These are phyloP conservation scores for Tympanopsis confertula DNA, from an alignment of 2,329 filamentous ascomycete genomes.

Conservation along the genomic window DNA sequence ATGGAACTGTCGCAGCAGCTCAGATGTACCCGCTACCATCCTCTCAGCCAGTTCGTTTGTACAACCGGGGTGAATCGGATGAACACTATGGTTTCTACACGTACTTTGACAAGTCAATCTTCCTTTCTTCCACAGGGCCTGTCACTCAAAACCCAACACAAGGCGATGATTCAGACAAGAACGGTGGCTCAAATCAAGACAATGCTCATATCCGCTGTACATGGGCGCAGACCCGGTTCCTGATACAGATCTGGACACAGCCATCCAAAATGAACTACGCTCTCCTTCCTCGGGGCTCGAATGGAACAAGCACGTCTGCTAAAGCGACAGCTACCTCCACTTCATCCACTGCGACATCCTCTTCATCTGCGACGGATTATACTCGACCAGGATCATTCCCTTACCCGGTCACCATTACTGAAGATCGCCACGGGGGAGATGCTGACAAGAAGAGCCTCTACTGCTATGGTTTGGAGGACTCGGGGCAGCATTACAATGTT, in stretches of 20 bases:
- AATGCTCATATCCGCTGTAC: neutral
- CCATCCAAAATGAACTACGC: neutral
- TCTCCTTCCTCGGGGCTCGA: neutral
- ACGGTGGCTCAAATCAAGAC: neutral
- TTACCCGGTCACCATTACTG: neutral
- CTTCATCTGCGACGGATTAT: neutral
- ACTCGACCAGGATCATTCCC: neutral
- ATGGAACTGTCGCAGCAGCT: neutral
- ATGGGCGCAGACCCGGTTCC: neutral
- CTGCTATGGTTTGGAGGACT: neutral
- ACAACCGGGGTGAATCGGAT: neutral
- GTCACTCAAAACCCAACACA: neutral
- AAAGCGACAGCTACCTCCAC: neutral
- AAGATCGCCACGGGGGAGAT: neutral
- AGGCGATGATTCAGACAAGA: neutral
- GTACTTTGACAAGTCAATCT: neutral
- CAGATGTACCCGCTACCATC: neutral
- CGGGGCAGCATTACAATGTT: neutral
- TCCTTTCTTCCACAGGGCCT: neutral
- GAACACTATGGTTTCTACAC: slow-evolving; percentile 1
- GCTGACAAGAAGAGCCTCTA: neutral
- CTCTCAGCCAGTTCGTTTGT: neutral
- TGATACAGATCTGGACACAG: neutral
- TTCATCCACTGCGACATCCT: neutral
- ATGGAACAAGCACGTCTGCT: neutral